phyloP scores from a whole-genome alignment of 176 grass and related monocot genomes.

The Puya raimondii region DNA sequence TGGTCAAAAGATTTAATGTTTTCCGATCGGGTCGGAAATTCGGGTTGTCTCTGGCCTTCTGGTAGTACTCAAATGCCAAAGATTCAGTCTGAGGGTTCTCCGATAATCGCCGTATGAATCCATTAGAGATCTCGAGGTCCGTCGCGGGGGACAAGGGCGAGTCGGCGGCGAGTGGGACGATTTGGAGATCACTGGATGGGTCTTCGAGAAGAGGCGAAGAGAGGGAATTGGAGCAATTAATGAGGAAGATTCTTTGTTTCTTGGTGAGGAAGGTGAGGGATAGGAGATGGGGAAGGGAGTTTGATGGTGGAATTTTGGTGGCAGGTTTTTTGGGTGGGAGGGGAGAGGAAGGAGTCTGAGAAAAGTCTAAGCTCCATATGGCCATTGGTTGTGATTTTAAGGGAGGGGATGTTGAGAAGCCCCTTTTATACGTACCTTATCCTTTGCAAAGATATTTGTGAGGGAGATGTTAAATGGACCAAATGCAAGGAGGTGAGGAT shows the following conservation, averaged over 20 bases:
- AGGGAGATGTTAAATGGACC: background rate
- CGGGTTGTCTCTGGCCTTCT: slow-evolving; percentile 45
- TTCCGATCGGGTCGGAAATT: slow-evolving; percentile 51
- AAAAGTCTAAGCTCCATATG: slow-evolving; percentile 75
- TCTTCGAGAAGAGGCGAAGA: slow-evolving; percentile 65
- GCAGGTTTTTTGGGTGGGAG: slow-evolving; percentile 30
- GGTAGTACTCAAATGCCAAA: slow-evolving; percentile 69
- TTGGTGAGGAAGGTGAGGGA: slow-evolving; percentile 22
- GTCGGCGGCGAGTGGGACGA: slow-evolving; percentile 5
- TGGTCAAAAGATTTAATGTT: slow-evolving; percentile 39
- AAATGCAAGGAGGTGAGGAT: background rate
- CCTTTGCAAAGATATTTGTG: slow-evolving; percentile 10
- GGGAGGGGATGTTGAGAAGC: too few species aligned
- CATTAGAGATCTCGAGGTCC: slow-evolving; percentile 52
- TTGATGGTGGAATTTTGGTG: slow-evolving; percentile 31
- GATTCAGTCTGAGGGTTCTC: slow-evolving; percentile 61
- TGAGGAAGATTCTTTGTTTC: slow-evolving; percentile 28
- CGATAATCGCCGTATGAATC: slow-evolving; percentile 58
- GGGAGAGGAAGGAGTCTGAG: slow-evolving; percentile 28
- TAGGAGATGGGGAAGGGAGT: slow-evolving; percentile 21
- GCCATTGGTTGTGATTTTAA: slow-evolving; percentile 29
- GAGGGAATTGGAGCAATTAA: slow-evolving; percentile 48
- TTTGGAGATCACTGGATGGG: slow-evolving; percentile 31
- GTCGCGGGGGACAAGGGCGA: slow-evolving; percentile 6
- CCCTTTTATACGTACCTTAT: slow-evolving; percentile 38